phyloP scores from a whole-genome alignment of 1,284 basidiomycete genomes.

The Chiua sp. region DNA sequence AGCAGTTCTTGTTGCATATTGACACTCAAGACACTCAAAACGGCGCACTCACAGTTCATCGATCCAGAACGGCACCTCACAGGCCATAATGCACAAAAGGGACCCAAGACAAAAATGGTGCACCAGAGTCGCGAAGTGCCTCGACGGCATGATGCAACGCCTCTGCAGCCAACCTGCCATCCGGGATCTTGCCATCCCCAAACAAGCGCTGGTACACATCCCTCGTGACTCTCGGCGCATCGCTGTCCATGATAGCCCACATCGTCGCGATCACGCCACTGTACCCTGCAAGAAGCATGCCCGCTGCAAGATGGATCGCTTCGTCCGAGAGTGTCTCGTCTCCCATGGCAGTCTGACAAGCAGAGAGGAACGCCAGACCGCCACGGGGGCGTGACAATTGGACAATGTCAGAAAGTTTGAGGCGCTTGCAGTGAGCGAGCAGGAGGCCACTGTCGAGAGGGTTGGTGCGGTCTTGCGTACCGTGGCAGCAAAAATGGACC shows the following conservation, averaged over 20 bases:
- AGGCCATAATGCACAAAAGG: neutral
- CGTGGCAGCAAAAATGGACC: slow-evolving; percentile 2
- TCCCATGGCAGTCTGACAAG: neutral
- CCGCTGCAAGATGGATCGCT: neutral
- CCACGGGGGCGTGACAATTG: neutral
- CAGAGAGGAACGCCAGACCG: slow-evolving; percentile 1
- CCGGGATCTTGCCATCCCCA: neutral
- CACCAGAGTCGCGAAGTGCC: neutral
- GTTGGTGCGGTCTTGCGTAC: neutral
- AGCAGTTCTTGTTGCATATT: too few relatives aligned
- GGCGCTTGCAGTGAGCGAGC: neutral
- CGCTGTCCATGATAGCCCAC: neutral
- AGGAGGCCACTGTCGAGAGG: neutral
- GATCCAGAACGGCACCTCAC: neutral
- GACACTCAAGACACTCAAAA: too few relatives aligned
- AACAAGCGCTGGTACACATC: neutral
- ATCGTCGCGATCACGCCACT: neutral
- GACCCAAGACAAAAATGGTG: neutral
- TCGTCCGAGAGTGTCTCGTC: neutral
- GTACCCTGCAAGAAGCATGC: neutral
- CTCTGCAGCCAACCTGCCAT: neutral
- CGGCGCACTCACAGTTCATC: too few relatives aligned
- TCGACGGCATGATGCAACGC: neutral
- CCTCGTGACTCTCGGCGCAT: slow-evolving; percentile 1
- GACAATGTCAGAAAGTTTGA: neutral